Percentiles rank a stretch among this genome's conserved stretches.
phyloP scores from a whole-genome alignment of 306 rosid genomes.

The Cucurbita moschata region DNA sequence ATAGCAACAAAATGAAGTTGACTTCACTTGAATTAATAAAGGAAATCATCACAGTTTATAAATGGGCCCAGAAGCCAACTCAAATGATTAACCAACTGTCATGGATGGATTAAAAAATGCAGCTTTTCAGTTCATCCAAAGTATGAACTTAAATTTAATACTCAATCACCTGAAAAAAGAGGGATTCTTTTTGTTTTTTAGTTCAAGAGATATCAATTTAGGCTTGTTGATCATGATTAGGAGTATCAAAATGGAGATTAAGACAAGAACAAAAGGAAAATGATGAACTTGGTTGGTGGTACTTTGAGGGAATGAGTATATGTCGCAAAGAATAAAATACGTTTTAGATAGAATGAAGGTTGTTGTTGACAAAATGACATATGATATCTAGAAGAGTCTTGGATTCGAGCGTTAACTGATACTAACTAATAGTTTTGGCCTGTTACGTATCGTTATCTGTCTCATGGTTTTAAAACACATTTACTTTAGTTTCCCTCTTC shows the following conservation, averaged over 20 bases:
- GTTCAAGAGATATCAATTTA: neutral
- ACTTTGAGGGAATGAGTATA: neutral
- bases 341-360: constrained; percentile 1
- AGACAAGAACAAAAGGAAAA: neutral
- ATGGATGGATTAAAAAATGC: neutral
- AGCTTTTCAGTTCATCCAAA: neutral
- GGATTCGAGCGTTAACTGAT: neutral
- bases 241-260: neutral
- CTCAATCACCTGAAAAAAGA: neutral
- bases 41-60: neutral
- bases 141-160: neutral
- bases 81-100: neutral
- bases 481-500: too few relatives aligned
- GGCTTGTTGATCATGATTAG: neutral
- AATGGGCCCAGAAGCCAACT: constrained; percentile 5
- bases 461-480: too few relatives aligned
- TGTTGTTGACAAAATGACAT: constrained; percentile 1
- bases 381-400: constrained; percentile 1
- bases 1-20: neutral
- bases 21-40: neutral
- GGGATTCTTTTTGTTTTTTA: neutral
- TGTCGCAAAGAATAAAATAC: neutral
- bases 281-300: neutral
- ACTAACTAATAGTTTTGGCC: too few relatives aligned
- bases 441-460: too few relatives aligned